phyloP scores from a whole-genome alignment of 176 grass and related monocot genomes.

The Bonia amplexicaulis region DNA sequence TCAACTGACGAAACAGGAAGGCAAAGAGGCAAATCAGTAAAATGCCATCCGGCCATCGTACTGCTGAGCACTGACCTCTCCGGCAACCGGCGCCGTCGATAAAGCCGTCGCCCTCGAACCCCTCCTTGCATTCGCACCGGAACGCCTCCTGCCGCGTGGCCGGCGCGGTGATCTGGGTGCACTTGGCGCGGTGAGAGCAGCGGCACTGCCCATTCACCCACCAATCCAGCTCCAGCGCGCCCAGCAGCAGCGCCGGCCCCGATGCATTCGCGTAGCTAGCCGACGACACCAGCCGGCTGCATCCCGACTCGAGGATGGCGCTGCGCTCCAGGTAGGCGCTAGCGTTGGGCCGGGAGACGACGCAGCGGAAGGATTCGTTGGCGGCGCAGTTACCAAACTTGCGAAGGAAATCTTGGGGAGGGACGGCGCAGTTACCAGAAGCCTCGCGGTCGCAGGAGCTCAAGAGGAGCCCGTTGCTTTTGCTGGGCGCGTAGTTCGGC shows the following conservation, averaged over 20 bases:
- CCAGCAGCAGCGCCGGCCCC: slow-evolving; percentile 24
- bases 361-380: background rate
- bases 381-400: no score
- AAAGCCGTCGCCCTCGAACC: slow-evolving; percentile 55
- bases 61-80: slow-evolving; percentile 31
- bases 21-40: background rate
- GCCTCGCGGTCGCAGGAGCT: background rate
- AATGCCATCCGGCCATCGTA: background rate
- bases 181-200: slow-evolving; percentile 13
- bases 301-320: background rate
- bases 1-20: background rate
- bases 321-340: no score
- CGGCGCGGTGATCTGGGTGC: slow-evolving; percentile 9
- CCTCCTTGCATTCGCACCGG: slow-evolving; percentile 33
- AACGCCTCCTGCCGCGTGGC: background rate
- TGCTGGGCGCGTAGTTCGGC: background rate
- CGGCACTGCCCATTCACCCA: slow-evolving; percentile 40
- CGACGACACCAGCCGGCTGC: slow-evolving; percentile 24
- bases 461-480: background rate
- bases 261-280: background rate
- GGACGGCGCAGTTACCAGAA: no score
- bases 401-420: no score
- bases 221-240: slow-evolving; percentile 38
- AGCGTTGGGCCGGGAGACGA: background rate
- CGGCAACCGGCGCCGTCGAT: slow-evolving; percentile 33